phyloP scores from a whole-genome alignment of 164 flowering plant genomes.

The Stephania japonica region DNA sequence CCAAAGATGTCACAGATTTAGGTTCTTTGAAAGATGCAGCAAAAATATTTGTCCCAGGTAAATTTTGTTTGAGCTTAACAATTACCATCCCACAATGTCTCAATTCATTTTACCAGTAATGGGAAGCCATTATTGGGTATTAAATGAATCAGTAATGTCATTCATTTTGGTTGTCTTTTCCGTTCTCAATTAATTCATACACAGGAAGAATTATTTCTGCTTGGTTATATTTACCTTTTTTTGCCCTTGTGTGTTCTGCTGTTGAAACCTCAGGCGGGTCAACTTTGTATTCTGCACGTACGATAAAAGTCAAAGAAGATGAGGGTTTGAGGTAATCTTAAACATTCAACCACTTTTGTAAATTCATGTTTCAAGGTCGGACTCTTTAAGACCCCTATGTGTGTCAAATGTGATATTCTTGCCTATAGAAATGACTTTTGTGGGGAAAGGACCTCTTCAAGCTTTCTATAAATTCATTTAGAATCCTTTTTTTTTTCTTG shows the following conservation, averaged over 20 bases:
- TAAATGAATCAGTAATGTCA: no score
- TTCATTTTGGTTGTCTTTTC: no score
- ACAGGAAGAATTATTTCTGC: no score
- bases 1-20: conserved; percentile 71
- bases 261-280: conserved; percentile 48
- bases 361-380: not conserved
- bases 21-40: conserved; percentile 83
- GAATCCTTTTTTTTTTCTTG: not conserved
- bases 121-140: not conserved
- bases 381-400: conserved; percentile 2
- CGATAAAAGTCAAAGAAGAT: conserved; percentile 81
- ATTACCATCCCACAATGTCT: not conserved
- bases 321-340: conserved; percentile 61
- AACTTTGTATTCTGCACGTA: conserved; percentile 60
- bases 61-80: not conserved
- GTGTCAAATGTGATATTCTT: not conserved
- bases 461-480: not conserved
- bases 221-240: not conserved
- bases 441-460: not conserved
- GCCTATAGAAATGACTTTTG: not conserved
- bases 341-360: not conserved
- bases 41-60: conserved; percentile 87
- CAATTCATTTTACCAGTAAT: not conserved
- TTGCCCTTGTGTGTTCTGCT: not conserved
- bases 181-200: no score